phyloP scores from a whole-genome alignment of 2,329 filamentous ascomycete genomes.

The Diaporthe citri region DNA sequence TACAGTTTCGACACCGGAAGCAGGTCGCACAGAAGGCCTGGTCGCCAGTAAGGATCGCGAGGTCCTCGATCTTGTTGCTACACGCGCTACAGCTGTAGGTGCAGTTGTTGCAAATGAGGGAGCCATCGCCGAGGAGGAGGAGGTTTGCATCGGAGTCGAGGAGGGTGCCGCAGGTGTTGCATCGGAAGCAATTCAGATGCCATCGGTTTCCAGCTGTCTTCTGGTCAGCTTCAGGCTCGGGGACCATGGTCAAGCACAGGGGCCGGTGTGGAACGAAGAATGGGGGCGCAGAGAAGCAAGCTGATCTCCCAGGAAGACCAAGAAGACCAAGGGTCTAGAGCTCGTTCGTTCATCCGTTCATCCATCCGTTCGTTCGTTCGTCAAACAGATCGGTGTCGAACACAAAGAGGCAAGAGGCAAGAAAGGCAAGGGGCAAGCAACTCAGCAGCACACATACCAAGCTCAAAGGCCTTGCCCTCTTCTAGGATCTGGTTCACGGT shows the following conservation, averaged over 20 bases:
- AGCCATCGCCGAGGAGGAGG: slow-evolving; percentile 95
- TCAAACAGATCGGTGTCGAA: not conserved
- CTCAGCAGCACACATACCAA: slow-evolving; percentile 72
- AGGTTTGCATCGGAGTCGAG: slow-evolving; percentile 99
- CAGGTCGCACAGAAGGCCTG: slow-evolving; percentile 98
- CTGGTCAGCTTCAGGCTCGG: slow-evolving; percentile 42
- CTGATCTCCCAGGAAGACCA: not conserved
- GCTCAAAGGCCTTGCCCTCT: slow-evolving; percentile 97
- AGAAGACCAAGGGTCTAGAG: not conserved
- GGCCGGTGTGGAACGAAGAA: slow-evolving; percentile 1
- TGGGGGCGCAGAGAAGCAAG: slow-evolving; percentile 11
- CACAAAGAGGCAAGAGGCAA: not conserved
- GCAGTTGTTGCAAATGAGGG: slow-evolving; percentile 98
- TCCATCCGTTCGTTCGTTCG: not conserved
- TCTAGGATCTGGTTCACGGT: slow-evolving; percentile 82
- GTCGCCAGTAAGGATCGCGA: slow-evolving; percentile 96
- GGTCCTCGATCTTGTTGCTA: slow-evolving; percentile 96
- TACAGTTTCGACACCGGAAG: slow-evolving; percentile 98
- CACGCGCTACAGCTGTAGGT: slow-evolving; percentile 99
- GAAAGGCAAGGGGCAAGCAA: slow-evolving; percentile 11
- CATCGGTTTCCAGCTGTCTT: slow-evolving; percentile 88
- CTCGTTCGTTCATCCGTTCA: not conserved
- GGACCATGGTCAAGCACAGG: slow-evolving; percentile 37
- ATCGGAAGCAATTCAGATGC: slow-evolving; percentile 99
- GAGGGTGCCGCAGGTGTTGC: slow-evolving; percentile 93